Conservation (phyloP, 352 stramenopile species). For the Phytophthora lateralis region DNA sequence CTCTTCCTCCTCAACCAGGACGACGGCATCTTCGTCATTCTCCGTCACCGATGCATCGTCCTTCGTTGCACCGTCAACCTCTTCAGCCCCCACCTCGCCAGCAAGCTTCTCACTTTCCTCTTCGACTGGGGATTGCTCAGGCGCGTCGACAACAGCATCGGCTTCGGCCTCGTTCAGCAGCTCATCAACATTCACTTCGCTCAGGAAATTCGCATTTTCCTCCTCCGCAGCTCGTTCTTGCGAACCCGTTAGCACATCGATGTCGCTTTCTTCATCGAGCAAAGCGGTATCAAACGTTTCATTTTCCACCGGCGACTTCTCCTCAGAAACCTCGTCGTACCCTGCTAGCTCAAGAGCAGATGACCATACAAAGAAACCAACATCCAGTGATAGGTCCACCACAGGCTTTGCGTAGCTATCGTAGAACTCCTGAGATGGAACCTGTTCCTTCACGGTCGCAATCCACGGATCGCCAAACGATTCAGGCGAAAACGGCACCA, state of each 20-base stretch:
- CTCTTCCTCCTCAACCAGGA: conserved; percentile 5
- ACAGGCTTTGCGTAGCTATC: conserved; percentile 44
- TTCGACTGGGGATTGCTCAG: conserved; percentile 6
- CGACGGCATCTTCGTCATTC: not conserved
- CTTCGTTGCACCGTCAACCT: not conserved
- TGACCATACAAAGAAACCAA: conserved; percentile 32
- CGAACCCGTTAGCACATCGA: not conserved
- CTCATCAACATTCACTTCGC: not conserved
- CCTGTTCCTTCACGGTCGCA: conserved; percentile 36
- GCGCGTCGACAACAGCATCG: not conserved
- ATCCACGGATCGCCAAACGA: conserved; percentile 42
- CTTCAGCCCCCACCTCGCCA: conserved; percentile 1
- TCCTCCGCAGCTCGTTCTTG: conserved; percentile 10
- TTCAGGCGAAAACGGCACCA: conserved; percentile 53
- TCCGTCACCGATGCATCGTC: not conserved
- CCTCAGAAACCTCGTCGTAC: conserved; percentile 8
- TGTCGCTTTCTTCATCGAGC: conserved; percentile 10
- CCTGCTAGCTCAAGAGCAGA: conserved; percentile 30
- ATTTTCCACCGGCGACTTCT: conserved; percentile 4
- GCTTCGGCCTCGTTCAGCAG: conserved; percentile 14
- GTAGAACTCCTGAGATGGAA: conserved; percentile 40
- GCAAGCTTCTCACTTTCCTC: conserved; percentile 1
- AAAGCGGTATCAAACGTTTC: not conserved
- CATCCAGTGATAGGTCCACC: conserved; percentile 38
- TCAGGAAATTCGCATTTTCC: conserved; percentile 10